These are phyloP conservation scores for Nicotiana noctiflora DNA, from an alignment of 257 asterid species.

Conservation along the genomic window DNA sequence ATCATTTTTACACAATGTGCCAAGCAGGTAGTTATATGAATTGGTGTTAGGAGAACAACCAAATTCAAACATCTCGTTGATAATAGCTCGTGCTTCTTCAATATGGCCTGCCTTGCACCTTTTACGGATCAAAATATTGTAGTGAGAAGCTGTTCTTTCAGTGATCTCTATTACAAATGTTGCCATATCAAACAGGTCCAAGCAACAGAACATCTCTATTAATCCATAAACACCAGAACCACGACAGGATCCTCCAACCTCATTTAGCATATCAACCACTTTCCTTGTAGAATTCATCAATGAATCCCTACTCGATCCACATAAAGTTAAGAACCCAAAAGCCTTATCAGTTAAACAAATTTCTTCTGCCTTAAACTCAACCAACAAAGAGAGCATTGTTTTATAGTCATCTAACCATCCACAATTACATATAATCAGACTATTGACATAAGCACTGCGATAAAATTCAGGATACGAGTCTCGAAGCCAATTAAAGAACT, in stretches of 20 bases:
- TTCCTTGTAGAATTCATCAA: constrained; percentile 30
- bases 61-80: constrained; percentile 46
- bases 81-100: constrained; percentile 46
- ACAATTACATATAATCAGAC: constrained; percentile 53
- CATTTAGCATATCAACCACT: constrained; percentile 39
- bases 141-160: constrained; percentile 33
- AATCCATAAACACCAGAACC: constrained; percentile 54
- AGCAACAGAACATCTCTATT: constrained; percentile 54
- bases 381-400: constrained; percentile 41
- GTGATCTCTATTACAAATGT: constrained; percentile 47
- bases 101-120: constrained; percentile 51
- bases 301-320: constrained; percentile 26
- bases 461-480: constrained; percentile 26
- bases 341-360: constrained; percentile 57
- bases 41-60: constrained; percentile 29
- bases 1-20: constrained; percentile 48
- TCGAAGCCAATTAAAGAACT: constrained; percentile 60
- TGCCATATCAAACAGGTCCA: constrained; percentile 64
- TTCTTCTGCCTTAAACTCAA: constrained; percentile 36
- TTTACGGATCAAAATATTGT: constrained; percentile 52
- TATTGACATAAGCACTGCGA: constrained; percentile 42
- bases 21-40: constrained; percentile 60
- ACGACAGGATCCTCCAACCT: constrained; percentile 64
- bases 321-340: constrained; percentile 46
- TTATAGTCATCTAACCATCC: constrained; percentile 66